These are phyloP conservation scores for Apiotrichum domesticum DNA, from an alignment of 1,284 basidiomycete genomes.

Conservation along the genomic window DNA sequence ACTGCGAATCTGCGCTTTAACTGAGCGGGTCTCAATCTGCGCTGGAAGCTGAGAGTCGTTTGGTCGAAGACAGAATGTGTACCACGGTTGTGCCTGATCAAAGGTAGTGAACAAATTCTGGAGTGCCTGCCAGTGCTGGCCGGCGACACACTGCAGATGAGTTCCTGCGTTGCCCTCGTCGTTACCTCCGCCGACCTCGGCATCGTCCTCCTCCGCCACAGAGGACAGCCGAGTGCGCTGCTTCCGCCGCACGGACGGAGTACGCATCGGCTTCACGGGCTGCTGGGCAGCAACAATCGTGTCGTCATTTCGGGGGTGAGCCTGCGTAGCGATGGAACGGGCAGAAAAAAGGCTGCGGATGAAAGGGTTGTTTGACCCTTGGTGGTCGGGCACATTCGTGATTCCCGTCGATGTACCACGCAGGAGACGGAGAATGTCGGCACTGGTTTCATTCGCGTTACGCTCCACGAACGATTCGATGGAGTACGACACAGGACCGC, in stretches of 20 bases:
- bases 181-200: constrained; percentile 35
- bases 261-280: constrained; percentile 83
- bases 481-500: constrained; percentile 85
- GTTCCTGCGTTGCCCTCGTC: constrained; percentile 63
- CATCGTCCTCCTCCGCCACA: constrained; percentile 55
- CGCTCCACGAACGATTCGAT: constrained; percentile 81
- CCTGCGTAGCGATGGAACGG: constrained; percentile 80
- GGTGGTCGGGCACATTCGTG: constrained; percentile 49
- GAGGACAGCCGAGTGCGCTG: constrained; percentile 52
- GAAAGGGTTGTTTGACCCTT: constrained; percentile 81
- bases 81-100: constrained; percentile 86
- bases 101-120: constrained; percentile 82
- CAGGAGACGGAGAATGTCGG: constrained; percentile 86
- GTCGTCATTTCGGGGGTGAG: constrained; percentile 84
- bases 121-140: constrained; percentile 77
- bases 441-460: constrained; percentile 83
- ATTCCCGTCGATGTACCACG: constrained; percentile 52
- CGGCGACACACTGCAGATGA: constrained; percentile 63
- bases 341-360: constrained; percentile 81
- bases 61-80: constrained; percentile 84
- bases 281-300: constrained; percentile 92
- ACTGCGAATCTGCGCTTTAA: constrained; percentile 86
- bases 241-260: constrained; percentile 79
- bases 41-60: constrained; percentile 92
- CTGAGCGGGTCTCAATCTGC: constrained; percentile 82